phyloP scores from a whole-genome alignment of 2,329 filamentous ascomycete genomes.

The Conoideocrella luteorostrata region DNA sequence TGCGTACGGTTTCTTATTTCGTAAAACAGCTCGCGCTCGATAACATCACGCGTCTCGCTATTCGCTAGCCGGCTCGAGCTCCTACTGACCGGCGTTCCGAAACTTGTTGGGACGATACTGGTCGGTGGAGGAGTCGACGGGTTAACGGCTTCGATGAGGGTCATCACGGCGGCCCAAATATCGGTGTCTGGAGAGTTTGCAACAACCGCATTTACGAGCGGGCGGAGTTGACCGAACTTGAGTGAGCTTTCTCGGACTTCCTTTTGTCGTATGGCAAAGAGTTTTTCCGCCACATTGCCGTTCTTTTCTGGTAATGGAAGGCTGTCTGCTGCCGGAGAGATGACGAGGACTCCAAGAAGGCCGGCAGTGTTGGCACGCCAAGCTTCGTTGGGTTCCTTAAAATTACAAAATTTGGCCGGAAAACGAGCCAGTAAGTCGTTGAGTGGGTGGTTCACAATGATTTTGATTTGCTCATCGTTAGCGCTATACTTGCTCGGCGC shows the following conservation, averaged over 20 bases:
- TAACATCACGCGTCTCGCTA: neutral
- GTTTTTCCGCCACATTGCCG: conserved; percentile 1
- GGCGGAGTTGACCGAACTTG: conserved; percentile 1
- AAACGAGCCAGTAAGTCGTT: neutral
- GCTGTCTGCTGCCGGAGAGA: neutral
- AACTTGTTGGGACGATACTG: neutral
- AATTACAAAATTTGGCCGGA: neutral
- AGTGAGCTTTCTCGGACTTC: neutral
- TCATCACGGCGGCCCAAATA: conserved; percentile 4
- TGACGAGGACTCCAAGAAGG: neutral
- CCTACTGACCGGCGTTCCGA: neutral
- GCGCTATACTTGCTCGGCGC: no score
- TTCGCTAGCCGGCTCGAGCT: neutral
- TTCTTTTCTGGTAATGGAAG: neutral
- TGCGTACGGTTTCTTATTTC: conserved; percentile 1
- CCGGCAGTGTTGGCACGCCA: neutral
- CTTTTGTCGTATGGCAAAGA: conserved; percentile 4
- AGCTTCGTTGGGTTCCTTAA: neutral
- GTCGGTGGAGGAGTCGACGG: neutral
- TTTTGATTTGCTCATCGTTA: conserved; percentile 1
- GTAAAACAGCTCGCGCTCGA: neutral
- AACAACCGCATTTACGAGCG: conserved; percentile 2
- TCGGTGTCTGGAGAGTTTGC: conserved; percentile 4
- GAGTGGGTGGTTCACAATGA: neutral
- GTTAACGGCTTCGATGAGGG: conserved; percentile 1